Evolutionary conservation across 371 early-diverging fungal species (phyloP), one percentile per base, ranked within the genome.

Genomic region (Syncephalis fuscata): DNA sequence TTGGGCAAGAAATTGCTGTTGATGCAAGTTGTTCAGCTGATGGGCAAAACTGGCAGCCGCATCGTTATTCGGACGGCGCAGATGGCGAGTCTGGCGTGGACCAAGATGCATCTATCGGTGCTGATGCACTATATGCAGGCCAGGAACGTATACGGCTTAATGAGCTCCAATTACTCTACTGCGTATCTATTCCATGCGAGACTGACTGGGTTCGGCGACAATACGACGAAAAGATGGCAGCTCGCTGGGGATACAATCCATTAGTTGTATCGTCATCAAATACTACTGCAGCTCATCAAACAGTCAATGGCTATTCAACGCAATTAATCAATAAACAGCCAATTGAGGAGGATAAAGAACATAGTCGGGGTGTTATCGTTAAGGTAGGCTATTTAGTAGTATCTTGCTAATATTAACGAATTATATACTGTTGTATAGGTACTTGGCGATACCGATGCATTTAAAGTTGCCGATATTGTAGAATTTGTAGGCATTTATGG

Each of bases 131-230:
- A 9, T 43, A 1, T 11, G 5, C 21, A 16, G 21, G 5, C 8
- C 5, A 23, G 3, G 21, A 43, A 14, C 23, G 19, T 43, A 16
- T 5, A 5, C 46, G 54, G 23, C 40, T 73, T 15, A 51, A 55
- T 39, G 73, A 73, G 44, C 57, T 66, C 20, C 47, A 60, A 15
- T 39, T 62, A 15, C 55, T 64, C n/a, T 78, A 74, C 48, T 76
- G 76, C 49, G 67, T 74, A 0, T 74, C 76, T 16, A 70, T 75
- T 32, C 79, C 79, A 17, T 76, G 76, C 25, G 75, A 74, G 44
- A 65, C 70, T 1, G 19, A 46, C 2, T 76, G 76, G 79, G 48
- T 58, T n/a, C 19, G 32, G 4, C 32, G 32, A 11, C 32, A 32
- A 11, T 32, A 32, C 11, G 11, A 32, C 11, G 32, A 32, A 32